A percentile compares a stretch with the other conserved stretches of the same genome.
These are phyloP conservation scores for Scleroderma bovista DNA, from an alignment of 768 basidiomycete genomes.

Conservation along the genomic window DNA sequence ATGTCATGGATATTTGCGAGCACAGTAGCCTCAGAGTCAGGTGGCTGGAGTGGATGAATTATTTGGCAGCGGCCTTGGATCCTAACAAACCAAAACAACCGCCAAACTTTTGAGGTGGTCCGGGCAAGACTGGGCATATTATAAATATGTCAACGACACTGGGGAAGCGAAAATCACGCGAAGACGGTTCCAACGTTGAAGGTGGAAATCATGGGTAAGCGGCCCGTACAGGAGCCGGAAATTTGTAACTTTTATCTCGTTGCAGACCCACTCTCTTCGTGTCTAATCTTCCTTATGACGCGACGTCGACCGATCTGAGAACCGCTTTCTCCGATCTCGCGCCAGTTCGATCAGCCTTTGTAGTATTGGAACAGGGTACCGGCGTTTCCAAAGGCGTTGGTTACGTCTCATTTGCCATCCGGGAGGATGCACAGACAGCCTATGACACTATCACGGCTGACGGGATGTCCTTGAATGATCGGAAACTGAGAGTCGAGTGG, in stretches of 20 bases:
- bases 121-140: neutral
- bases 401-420: conserved; percentile 87
- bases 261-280: conserved; percentile 83
- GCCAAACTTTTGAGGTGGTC: neutral
- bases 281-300: conserved; percentile 86
- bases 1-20: no score
- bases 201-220: conserved; percentile 19
- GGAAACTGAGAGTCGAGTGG: conserved; percentile 73
- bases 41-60: no score
- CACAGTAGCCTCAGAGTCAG: no score
- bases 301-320: conserved; percentile 85
- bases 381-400: conserved; percentile 91
- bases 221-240: neutral
- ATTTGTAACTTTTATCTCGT: neutral
- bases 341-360: conserved; percentile 89
- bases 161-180: conserved; percentile 25
- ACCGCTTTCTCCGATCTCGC: conserved; percentile 95
- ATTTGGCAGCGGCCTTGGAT: neutral
- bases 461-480: conserved; percentile 59
- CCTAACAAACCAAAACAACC: conserved; percentile 9
- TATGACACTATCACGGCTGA: conserved; percentile 60
- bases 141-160: conserved; percentile 15
- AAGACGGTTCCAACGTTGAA: conserved; percentile 8
- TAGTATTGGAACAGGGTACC: conserved; percentile 75
- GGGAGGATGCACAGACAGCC: conserved; percentile 80